These are phyloP conservation scores for Colletotrichum sp. DNA, from an alignment of 2,329 filamentous ascomycete genomes.

Conservation along the genomic window DNA sequence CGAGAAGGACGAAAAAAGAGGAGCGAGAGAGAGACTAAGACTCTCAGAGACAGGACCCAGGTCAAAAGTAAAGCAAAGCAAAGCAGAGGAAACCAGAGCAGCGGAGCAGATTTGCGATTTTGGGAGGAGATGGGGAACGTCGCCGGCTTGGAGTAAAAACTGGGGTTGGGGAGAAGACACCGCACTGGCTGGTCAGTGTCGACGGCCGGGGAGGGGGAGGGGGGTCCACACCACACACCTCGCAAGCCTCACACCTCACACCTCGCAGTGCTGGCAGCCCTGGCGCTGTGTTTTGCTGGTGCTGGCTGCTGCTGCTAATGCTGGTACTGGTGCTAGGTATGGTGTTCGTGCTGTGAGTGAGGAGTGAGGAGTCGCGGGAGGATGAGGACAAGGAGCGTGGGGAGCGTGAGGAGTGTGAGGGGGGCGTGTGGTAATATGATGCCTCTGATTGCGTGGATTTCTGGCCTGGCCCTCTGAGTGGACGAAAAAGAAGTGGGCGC, in stretches of 20 bases:
- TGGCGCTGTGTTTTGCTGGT: not conserved
- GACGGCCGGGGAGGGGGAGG: slow-evolving; percentile 5
- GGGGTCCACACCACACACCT: not conserved
- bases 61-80: not conserved
- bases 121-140: slow-evolving; percentile 17
- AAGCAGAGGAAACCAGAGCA: slow-evolving; percentile 1
- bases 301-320: not conserved
- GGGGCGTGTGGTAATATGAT: slow-evolving; percentile 6
- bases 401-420: not conserved
- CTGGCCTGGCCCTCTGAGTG: not conserved
- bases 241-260: not conserved
- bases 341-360: not conserved
- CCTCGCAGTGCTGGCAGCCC: not conserved
- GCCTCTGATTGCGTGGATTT: slow-evolving; percentile 9
- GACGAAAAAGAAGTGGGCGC: not conserved
- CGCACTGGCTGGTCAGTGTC: not conserved
- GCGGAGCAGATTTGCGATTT: slow-evolving; percentile 17
- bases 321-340: not conserved
- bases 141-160: slow-evolving; percentile 19
- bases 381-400: not conserved
- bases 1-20: not conserved
- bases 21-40: not conserved
- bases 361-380: not conserved
- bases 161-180: slow-evolving; percentile 8
- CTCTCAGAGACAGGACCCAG: not conserved